Conservation (phyloP, 2,329 filamentous ascomycete species). For the Talaromyces sp. region DNA sequence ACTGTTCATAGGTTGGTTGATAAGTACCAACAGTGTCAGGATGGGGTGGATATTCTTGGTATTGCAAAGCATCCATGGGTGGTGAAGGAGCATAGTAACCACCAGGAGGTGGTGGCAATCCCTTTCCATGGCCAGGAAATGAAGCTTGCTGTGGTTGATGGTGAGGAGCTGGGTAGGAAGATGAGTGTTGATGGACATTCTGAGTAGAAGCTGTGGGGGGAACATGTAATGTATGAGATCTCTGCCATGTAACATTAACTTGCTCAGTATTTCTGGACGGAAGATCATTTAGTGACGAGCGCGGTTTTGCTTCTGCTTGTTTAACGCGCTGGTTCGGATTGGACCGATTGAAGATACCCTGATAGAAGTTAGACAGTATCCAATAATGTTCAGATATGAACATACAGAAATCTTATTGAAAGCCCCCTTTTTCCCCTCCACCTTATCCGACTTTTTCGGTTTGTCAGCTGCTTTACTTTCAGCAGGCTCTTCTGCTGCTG, state of each 20-base stretch:
- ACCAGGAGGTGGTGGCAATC: slow-evolving; percentile 5
- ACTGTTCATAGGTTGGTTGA: background rate
- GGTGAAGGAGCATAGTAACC: slow-evolving; percentile 19
- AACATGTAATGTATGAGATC: background rate
- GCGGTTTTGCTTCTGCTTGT: background rate
- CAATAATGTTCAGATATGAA: background rate
- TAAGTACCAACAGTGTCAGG: background rate
- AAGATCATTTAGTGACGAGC: background rate
- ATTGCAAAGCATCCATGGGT: slow-evolving; percentile 6
- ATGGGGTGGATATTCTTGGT: background rate
- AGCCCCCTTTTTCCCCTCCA: slow-evolving; percentile 1
- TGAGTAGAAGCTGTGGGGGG: background rate
- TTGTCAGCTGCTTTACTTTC: background rate
- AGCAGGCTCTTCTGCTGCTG: background rate
- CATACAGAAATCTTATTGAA: slow-evolving; percentile 6
- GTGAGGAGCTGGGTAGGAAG: background rate
- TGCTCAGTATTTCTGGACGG: background rate
- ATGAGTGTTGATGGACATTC: background rate
- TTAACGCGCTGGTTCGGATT: background rate
- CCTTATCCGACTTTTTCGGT: slow-evolving; percentile 5
- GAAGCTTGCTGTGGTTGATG: background rate
- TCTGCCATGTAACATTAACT: background rate
- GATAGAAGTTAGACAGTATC: background rate
- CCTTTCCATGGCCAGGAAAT: background rate
- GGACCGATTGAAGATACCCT: slow-evolving; percentile 10